Conservation (phyloP, 2,329 filamentous ascomycete species). For the Fusarium haematococcum region DNA sequence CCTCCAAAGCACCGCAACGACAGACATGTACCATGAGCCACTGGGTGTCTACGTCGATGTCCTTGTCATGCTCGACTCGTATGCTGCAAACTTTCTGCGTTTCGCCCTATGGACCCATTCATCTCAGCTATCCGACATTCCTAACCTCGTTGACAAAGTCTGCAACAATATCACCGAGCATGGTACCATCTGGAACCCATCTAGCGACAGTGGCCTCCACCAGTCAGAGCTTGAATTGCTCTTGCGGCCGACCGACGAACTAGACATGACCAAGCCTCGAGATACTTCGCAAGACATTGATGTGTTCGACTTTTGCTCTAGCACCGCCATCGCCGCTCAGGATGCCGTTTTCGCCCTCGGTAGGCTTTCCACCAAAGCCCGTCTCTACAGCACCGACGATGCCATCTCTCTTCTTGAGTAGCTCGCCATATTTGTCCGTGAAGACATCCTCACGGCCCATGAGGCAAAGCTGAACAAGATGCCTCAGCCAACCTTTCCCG, state of each 20-base stretch:
- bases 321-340: background rate
- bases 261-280: background rate
- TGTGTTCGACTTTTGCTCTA: background rate
- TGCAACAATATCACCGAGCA: background rate
- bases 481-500: background rate
- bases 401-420: background rate
- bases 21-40: background rate
- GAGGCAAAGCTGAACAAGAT: background rate
- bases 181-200: background rate
- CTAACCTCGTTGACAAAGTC: background rate
- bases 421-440: background rate
- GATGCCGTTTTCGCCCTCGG: background rate
- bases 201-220: background rate
- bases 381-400: background rate
- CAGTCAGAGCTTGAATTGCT: background rate
- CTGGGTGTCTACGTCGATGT: background rate
- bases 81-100: background rate
- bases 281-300: background rate
- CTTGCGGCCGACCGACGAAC: background rate
- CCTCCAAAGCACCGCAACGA: background rate
- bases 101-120: background rate
- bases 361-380: background rate
- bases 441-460: background rate
- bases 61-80: background rate
- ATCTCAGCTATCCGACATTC: background rate